phyloP scores from a whole-genome alignment of 495 filamentous ascomycete genomes.

The Pyronema omphalodes region DNA sequence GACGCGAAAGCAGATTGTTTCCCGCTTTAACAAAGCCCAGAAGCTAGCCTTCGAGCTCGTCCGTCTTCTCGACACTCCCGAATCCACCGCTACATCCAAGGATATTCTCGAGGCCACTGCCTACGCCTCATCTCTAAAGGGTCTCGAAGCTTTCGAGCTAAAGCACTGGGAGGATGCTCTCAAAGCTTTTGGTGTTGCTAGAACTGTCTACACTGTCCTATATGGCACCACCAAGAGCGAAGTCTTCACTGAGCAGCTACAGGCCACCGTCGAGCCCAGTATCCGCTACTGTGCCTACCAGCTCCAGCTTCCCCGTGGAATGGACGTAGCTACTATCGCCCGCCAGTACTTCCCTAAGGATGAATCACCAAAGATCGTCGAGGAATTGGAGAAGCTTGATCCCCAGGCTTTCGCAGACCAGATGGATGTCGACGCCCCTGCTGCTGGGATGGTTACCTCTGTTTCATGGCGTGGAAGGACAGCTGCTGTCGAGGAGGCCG shows the following conservation, averaged over 20 bases:
- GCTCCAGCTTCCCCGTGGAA: constrained; percentile 61
- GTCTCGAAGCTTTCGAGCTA: constrained; percentile 66
- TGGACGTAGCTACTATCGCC: constrained; percentile 59
- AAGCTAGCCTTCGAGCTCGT: constrained; percentile 51
- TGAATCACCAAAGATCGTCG: constrained; percentile 34
- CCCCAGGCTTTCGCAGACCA: constrained; percentile 48
- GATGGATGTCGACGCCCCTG: constrained; percentile 35
- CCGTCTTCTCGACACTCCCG: constrained; percentile 36
- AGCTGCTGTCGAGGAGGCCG: constrained; percentile 76
- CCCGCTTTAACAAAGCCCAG: constrained; percentile 62
- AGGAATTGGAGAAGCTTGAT: constrained; percentile 52
- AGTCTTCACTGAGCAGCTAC: constrained; percentile 65
- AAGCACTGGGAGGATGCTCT: constrained; percentile 69
- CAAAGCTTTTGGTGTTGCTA: constrained; percentile 50
- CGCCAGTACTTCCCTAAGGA: constrained; percentile 51
- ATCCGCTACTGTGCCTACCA: constrained; percentile 91
- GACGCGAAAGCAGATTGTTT: constrained; percentile 69
- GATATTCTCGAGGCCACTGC: constrained; percentile 76
- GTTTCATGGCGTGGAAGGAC: constrained; percentile 80
- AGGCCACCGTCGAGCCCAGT: constrained; percentile 76
- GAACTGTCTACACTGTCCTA: constrained; percentile 66
- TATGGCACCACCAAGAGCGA: constrained; percentile 39
- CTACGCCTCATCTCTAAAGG: constrained; percentile 56
- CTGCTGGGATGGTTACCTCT: constrained; percentile 46
- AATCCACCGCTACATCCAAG: constrained; percentile 43